A percentile compares a stretch with the other conserved stretches of the same genome.
phyloP scores from a whole-genome alignment of 208 protist species.

The Novymonas esmeraldas region DNA sequence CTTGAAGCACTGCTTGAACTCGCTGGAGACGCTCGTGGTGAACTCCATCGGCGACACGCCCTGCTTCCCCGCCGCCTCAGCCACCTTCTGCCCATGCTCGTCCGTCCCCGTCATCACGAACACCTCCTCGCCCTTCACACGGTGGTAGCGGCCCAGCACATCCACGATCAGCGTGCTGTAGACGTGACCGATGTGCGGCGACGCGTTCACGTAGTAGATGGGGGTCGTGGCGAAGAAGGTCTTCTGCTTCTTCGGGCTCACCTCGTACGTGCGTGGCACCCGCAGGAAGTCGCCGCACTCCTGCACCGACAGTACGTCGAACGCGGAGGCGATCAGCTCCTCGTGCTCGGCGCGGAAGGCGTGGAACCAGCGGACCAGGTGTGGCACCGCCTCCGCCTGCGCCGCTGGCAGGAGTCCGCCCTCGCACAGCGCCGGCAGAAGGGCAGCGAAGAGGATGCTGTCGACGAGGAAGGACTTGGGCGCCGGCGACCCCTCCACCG shows the following conservation, averaged over 20 bases:
- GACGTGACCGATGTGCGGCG: conserved; percentile 93
- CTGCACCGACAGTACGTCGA: conserved; percentile 76
- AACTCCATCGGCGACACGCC: conserved; percentile 88
- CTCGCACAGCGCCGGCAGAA: conserved; percentile 85
- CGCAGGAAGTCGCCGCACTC: conserved; percentile 85
- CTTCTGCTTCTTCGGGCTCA: conserved; percentile 71
- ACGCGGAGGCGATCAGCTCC: conserved; percentile 61
- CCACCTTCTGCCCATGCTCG: conserved; percentile 99
- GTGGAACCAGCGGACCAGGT: conserved; percentile 78
- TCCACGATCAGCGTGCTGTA: conserved; percentile 92
- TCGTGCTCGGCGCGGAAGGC: conserved; percentile 54
- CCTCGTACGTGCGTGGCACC: conserved; percentile 65
- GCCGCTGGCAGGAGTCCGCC: conserved; percentile 62
- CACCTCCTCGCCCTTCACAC: conserved; percentile 82
- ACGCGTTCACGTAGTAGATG: conserved; percentile 94
- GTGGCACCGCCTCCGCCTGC: conserved; percentile 49
- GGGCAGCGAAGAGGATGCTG: conserved; percentile 64
- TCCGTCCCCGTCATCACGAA: conserved; percentile 98
- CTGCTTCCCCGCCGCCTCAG: conserved; percentile 84
- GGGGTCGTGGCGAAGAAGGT: conserved; percentile 89
- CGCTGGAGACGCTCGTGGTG: conserved; percentile 84
- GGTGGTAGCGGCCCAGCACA: conserved; percentile 89
- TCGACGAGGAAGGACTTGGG: conserved; percentile 73
- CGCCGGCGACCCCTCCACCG: conserved; percentile 12
- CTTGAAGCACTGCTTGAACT: conserved; percentile 92